A percentile compares a stretch with the other conserved stretches of the same genome.
These are phyloP conservation scores for Ophiostoma piceae DNA, from an alignment of 2,329 filamentous ascomycete genomes.

Conservation along the genomic window DNA sequence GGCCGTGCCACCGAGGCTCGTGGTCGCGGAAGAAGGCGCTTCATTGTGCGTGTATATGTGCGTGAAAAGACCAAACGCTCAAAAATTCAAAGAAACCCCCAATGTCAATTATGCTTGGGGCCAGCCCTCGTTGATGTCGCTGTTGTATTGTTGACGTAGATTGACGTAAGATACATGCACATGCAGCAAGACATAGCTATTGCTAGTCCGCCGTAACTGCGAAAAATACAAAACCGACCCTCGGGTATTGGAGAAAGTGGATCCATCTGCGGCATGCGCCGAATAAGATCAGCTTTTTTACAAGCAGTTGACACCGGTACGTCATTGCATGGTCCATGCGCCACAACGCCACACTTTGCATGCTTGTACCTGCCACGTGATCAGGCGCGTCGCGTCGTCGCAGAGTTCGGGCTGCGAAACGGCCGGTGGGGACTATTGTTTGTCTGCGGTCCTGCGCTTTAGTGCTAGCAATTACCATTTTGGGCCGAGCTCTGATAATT, in stretches of 20 bases:
- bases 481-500: conserved; percentile 1
- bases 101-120: not conserved
- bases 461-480: conserved; percentile 5
- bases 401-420: not conserved
- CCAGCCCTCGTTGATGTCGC: conserved; percentile 7
- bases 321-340: not conserved
- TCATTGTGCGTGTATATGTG: conserved; percentile 17
- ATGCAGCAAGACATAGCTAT: not conserved
- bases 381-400: conserved; percentile 12
- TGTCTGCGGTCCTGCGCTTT: not conserved
- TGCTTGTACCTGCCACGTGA: not conserved
- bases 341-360: not conserved
- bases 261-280: not conserved
- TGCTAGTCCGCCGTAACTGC: not conserved
- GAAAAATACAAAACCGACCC: conserved; percentile 10
- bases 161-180: not conserved
- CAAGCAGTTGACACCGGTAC: not conserved
- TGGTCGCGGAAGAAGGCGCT: conserved; percentile 32
- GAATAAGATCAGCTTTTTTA: conserved; percentile 5
- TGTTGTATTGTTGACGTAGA: not conserved
- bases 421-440: not conserved
- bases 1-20: conserved; percentile 29
- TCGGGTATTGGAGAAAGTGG: conserved; percentile 10
- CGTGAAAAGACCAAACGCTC: not conserved
- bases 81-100: not conserved